Evolutionary conservation across 2,329 filamentous ascomycete species (phyloP), one percentile per base, ranked within the genome.

Genomic region (Aspergillus sp.): DNA sequence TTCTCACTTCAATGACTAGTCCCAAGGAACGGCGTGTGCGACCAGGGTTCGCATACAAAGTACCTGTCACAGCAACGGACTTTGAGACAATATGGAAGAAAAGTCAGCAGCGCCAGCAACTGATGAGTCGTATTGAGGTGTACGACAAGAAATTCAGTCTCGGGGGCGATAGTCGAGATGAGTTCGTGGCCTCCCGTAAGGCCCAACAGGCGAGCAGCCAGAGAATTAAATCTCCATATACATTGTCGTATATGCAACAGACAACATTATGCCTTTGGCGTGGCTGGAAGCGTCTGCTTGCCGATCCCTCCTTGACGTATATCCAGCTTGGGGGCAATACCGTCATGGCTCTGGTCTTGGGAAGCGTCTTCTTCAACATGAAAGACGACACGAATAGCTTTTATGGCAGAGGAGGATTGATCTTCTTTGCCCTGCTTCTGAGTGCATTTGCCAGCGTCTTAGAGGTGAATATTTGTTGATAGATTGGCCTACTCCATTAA

Each of bases 361-460:
- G 88, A 49, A 88, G 86, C 63, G 86, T 95, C 64, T 96, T 93
- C 77, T 95, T 85, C 80, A 89, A 95, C 73, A 78, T 94, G 21
- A 75, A 83, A 25, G 69, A 80, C 1, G 82, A 80, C n/a, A 89
- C 90, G 0, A 71, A 74, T 25, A 90, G 86, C 67, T 94, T 95
- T 80, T 94, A 87, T 78, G 83, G 85, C 67, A 86, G 91, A 56
- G 89, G 89, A 61, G 87, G 88, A 42, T 81, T 95, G 10, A 79
- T 96, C 52, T 96, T 95, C 83, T 93, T 95, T 71, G 89, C 90
- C 63, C 86, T 91, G 70, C 81, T 96, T 58, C 86, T 93, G 81
- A 95, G 92, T 74, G 91, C 90, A 47, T 92, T 94, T 68, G 82
- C 87, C 61, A 88, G 86, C 69, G 88, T 88, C 58, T 83, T 93